Evolutionary conservation across 768 basidiomycete genomes (phyloP), one percentile per base, ranked within the genome.

Genomic region (Lactarius trivialis): DNA sequence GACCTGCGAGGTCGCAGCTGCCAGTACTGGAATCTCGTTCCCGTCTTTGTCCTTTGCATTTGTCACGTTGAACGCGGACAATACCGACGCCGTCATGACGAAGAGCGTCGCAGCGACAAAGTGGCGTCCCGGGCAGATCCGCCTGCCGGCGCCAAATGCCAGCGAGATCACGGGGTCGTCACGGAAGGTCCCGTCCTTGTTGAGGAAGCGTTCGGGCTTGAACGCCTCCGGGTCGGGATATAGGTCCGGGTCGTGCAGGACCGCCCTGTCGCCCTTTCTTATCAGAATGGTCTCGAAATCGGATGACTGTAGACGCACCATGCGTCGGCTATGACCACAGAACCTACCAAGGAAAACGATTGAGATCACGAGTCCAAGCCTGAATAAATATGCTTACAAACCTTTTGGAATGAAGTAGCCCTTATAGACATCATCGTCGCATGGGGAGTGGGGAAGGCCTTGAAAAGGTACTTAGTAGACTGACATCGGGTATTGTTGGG

Each of bases 361-460:
- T 43, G 12, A 21, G 21, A 45, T n/a, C n/a, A 9, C 41, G 17
- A 17, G 36, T 36, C 9, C n/a, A 24, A 45, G 3, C 11, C 6
- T 0, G 17, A 41, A 30, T 6, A 6, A n/a, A 3, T 26, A 17
- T 2, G 6, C 7, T n/a, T 19, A 63, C 8, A 60, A 15, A 53
- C 67, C 72, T 59, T 72, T 72, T 15, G 71, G 70, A 4, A 73
- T 70, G 56, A 65, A 65, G 52, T 65, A 68, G 6, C 70, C 71
- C 30, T 65, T 57, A 58, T 69, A 72, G 11, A 68, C 52, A 33
- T 69, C 68, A 26, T 71, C 72, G 30, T 66, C 33, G 14, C 15
- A 56, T 24, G 58, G 28, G 2, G 57, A 48, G 56, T 71, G 71
- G 12, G 71, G 71, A 14, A 71, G 54, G 5, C 51, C 60, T 54